A percentile compares a stretch with the other conserved stretches of the same genome.
Conservation (phyloP, 2,329 filamentous ascomycete genomes). For the Colletotrichum acutatum region DNA sequence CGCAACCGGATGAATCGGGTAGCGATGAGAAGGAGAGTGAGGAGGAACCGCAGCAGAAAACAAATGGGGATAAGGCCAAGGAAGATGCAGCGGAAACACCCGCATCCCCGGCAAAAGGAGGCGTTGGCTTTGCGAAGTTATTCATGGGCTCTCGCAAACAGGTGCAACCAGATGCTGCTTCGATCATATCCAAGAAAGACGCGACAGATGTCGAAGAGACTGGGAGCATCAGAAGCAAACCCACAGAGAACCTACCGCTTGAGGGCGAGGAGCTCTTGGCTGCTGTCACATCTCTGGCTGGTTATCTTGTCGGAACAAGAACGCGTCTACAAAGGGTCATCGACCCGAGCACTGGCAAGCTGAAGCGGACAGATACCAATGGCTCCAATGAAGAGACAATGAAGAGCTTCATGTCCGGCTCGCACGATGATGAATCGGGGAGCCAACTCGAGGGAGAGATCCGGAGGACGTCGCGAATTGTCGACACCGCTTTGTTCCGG, state of each 20-base stretch:
- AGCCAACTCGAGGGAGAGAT: conserved; percentile 77
- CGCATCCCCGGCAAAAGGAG: conserved; percentile 50
- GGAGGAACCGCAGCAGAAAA: conserved; percentile 47
- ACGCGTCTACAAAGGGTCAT: conserved; percentile 71
- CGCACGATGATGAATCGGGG: conserved; percentile 56
- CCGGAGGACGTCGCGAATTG: conserved; percentile 80
- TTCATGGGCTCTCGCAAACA: conserved; percentile 60
- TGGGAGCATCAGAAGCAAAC: conserved; percentile 60
- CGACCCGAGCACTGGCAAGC: conserved; percentile 70
- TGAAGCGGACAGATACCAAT: conserved; percentile 61
- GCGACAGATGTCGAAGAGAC: conserved; percentile 65
- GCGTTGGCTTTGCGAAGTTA: conserved; percentile 64
- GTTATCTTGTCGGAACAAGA: conserved; percentile 89
- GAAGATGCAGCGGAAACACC: conserved; percentile 38
- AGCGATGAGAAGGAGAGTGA: conserved; percentile 47
- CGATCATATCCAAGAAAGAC: conserved; percentile 68
- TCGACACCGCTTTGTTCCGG: conserved; percentile 94
- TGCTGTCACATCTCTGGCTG: conserved; percentile 85
- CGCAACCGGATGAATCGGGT: conserved; percentile 58
- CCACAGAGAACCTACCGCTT: conserved; percentile 62
- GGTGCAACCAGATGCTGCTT: conserved; percentile 63
- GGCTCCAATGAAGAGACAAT: conserved; percentile 61
- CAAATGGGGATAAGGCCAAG: conserved; percentile 46
- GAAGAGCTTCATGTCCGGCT: conserved; percentile 65
- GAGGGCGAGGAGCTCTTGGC: conserved; percentile 86